Evolutionary conservation across 164 flowering plant genomes (phyloP).

Genomic region (Chimonanthus salicifolius): DNA sequence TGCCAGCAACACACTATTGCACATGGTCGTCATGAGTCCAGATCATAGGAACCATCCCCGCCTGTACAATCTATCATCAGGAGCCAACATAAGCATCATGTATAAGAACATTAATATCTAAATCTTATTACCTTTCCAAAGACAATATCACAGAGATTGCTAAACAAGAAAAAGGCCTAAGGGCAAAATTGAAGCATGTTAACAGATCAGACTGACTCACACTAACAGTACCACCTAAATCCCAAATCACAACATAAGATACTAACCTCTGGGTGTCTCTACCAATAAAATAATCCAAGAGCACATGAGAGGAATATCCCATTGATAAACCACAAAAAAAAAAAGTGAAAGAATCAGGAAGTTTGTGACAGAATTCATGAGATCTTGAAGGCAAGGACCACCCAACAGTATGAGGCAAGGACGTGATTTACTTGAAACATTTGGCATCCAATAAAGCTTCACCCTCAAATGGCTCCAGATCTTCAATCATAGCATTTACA

Average conservation of each 20-base stretch:
- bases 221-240: not conserved
- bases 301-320: not conserved
- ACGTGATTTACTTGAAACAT: constrained; percentile 63
- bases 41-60: no score
- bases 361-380: not conserved
- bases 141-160: not conserved
- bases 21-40: no score
- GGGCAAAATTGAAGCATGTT: no score
- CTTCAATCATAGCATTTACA: constrained; percentile 88
- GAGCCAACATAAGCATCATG: no score
- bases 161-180: not conserved
- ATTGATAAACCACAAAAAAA: not conserved
- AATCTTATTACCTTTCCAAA: not conserved
- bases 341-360: not conserved
- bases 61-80: no score
- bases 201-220: not conserved
- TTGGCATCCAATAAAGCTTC: constrained; percentile 81
- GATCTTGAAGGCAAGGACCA: not conserved
- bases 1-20: no score
- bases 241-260: not conserved
- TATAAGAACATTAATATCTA: no score
- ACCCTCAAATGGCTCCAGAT: constrained; percentile 86
- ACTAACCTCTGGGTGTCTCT: not conserved
- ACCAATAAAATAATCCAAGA: not conserved
- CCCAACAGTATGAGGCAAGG: no score